Conservation (phyloP, 139 green algal genomes). For the Micractinium sp. region DNA sequence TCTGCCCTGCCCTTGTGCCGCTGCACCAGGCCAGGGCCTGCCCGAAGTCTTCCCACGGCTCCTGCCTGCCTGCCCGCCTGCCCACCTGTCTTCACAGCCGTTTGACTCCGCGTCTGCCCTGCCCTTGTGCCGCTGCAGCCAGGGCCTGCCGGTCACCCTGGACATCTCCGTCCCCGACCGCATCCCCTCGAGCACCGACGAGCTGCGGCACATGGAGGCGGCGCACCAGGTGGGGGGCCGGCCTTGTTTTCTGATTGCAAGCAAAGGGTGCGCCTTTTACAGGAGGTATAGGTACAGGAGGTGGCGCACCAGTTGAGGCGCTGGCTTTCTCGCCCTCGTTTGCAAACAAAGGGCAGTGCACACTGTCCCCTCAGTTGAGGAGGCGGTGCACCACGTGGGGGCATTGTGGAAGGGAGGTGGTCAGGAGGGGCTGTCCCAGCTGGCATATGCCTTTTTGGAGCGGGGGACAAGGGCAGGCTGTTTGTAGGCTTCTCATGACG, state of each 20-base stretch:
- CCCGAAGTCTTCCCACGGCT: too few relatives aligned
- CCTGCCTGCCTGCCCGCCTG: too few relatives aligned
- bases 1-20: background rate
- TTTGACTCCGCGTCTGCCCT: background rate
- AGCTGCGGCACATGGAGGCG: constrained; percentile 56
- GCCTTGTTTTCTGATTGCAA: too few relatives aligned
- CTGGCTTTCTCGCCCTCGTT: too few relatives aligned
- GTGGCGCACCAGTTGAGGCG: too few relatives aligned
- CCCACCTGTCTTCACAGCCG: background rate
- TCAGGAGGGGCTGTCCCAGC: background rate
- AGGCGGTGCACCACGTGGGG: background rate
- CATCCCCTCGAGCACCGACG: constrained; percentile 32
- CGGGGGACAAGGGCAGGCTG: too few relatives aligned
- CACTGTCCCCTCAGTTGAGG: background rate
- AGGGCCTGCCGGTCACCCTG: constrained; percentile 34
- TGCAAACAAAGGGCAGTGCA: too few relatives aligned
- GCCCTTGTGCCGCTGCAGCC: background rate
- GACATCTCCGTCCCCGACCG: constrained; percentile 24
- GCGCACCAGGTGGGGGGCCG: constrained; percentile 39
- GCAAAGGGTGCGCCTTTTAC: too few relatives aligned
- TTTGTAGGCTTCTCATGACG: too few relatives aligned
- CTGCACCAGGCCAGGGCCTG: too few relatives aligned
- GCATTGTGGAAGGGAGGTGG: too few relatives aligned
- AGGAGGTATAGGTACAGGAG: too few relatives aligned
- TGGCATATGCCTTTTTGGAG: background rate